A percentile compares a stretch with the other conserved stretches of the same genome.
These are phyloP conservation scores for Fusarium stilboides DNA, from an alignment of 2,329 filamentous ascomycete genomes.

Conservation along the genomic window DNA sequence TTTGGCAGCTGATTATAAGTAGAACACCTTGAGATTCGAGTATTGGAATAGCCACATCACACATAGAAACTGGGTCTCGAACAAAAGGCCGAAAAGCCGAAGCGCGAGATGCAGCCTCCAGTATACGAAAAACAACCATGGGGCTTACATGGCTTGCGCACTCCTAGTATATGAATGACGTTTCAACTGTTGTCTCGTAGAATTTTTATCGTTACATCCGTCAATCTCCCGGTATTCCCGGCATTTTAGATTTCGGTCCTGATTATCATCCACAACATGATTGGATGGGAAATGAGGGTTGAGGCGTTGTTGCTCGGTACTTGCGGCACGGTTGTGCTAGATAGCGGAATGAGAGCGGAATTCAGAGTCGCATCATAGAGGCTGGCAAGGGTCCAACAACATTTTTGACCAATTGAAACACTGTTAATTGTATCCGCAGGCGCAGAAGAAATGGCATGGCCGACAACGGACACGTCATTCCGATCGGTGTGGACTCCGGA, in stretches of 20 bases:
- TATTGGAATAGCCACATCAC: too few species aligned
- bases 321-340: neutral
- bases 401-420: neutral
- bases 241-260: neutral
- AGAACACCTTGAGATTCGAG: neutral
- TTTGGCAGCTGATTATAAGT: neutral
- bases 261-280: neutral
- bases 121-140: neutral
- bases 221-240: slow-evolving; percentile 5
- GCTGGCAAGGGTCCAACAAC: neutral
- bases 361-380: neutral
- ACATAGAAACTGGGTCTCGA: neutral
- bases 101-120: neutral
- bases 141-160: neutral
- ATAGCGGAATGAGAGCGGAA: neutral
- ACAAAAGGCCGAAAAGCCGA: neutral
- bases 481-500: slow-evolving; percentile 6
- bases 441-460: too few species aligned
- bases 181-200: neutral
- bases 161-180: neutral
- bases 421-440: too few species aligned
- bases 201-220: slow-evolving; percentile 7
- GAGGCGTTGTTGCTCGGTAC: neutral
- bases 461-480: slow-evolving; percentile 7
- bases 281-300: neutral